A percentile compares a stretch with the other conserved stretches of the same genome.
Conservation (phyloP, 129 eudicot genomes). For the Rutidosis leptorrhynchoides region DNA sequence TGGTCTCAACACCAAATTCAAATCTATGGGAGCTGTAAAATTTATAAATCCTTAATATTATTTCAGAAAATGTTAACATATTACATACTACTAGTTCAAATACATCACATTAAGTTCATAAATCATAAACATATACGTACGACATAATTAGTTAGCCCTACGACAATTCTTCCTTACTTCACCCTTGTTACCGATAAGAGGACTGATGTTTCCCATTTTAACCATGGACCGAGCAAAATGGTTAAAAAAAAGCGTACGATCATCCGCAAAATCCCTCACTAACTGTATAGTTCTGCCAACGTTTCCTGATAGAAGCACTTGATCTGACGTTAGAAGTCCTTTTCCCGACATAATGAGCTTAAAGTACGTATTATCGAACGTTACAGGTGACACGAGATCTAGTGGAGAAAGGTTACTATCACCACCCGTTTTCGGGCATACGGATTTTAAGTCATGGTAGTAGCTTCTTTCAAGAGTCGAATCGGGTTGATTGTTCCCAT, state of each 20-base stretch:
- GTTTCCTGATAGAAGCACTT: constrained; percentile 72
- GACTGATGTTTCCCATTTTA: constrained; percentile 60
- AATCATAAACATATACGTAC: constrained; percentile 17
- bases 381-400: constrained; percentile 67
- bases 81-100: constrained; percentile 15
- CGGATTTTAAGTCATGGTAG: constrained; percentile 65
- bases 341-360: constrained; percentile 79
- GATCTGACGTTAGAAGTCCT: constrained; percentile 82
- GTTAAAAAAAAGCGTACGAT: constrained; percentile 46
- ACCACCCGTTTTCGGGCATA: constrained; percentile 70
- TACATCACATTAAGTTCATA: constrained; percentile 5
- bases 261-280: constrained; percentile 57
- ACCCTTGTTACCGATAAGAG: constrained; percentile 56
- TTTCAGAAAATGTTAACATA: constrained; percentile 6
- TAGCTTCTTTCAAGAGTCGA: constrained; percentile 69
- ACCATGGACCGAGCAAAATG: constrained; percentile 68
- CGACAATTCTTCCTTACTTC: constrained; percentile 73
- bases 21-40: constrained; percentile 11
- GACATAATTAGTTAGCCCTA: constrained; percentile 36
- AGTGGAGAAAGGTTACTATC: constrained; percentile 72
- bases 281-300: constrained; percentile 42
- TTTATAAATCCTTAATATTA: constrained; percentile 21
- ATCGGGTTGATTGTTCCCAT: constrained; percentile 76
- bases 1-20: constrained; percentile 23
- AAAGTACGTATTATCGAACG: constrained; percentile 81